Conservation (phyloP, 1,284 basidiomycete species). For the Sphaerobolus stellatus region DNA sequence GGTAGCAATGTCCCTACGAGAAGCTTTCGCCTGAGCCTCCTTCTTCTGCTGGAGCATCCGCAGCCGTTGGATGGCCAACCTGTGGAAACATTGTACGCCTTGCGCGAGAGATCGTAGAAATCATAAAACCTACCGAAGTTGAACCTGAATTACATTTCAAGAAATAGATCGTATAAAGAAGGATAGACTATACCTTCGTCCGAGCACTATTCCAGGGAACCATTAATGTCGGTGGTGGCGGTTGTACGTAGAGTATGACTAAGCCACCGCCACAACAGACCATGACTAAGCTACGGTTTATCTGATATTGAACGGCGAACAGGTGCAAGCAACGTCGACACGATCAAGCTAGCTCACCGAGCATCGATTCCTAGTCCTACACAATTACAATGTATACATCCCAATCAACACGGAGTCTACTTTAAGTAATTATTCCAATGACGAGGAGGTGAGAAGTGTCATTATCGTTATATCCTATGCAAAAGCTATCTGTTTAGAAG, state of each 20-base stretch:
- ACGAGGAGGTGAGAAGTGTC: no score
- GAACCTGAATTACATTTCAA: constrained; percentile 14
- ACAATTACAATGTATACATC: no score
- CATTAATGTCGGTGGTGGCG: constrained; percentile 8
- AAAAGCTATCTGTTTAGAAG: no score
- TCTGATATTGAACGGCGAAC: no score
- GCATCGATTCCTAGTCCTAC: no score
- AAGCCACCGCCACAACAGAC: no score
- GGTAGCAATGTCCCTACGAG: constrained; percentile 76
- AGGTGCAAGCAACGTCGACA: no score
- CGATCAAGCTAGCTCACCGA: no score
- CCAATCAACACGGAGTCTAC: no score
- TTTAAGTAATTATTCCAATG: no score
- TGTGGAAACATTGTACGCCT: constrained; percentile 29
- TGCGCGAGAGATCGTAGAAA: not conserved
- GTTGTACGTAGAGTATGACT: not conserved
- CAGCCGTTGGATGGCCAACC: constrained; percentile 87
- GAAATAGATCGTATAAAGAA: not conserved
- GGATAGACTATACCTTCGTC: constrained; percentile 19
- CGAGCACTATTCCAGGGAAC: constrained; percentile 23
- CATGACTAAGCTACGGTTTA: no score
- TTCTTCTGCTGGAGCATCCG: constrained; percentile 92
- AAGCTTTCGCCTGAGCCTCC: constrained; percentile 84
- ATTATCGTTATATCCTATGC: no score
- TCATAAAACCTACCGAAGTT: constrained; percentile 17